Conservation (phyloP, 1,284 basidiomycete species). For the Tausonia pullulans region DNA sequence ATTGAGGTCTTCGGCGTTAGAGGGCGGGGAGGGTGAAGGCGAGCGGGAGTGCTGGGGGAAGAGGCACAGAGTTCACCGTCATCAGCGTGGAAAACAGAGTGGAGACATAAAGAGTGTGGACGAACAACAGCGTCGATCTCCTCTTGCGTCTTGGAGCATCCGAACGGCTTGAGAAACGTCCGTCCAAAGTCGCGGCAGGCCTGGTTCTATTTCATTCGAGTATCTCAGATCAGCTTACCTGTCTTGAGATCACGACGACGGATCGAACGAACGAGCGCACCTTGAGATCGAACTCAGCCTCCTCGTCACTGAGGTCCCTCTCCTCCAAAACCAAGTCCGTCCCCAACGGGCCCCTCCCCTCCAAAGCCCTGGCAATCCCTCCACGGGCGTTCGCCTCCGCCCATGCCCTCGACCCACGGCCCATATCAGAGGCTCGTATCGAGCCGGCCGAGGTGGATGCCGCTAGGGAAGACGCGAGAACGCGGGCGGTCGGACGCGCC, state of each 20-base stretch:
- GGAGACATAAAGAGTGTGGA: neutral
- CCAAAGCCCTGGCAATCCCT: slow-evolving; percentile 1
- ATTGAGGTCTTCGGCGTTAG: slow-evolving; percentile 7
- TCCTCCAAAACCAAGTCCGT: slow-evolving; percentile 7
- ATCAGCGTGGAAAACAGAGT: neutral
- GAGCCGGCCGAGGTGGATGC: no score
- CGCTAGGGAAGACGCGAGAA: neutral
- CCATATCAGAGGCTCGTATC: no score
- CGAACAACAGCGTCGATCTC: slow-evolving; percentile 8
- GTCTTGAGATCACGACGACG: no score
- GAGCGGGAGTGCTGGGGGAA: slow-evolving; percentile 4
- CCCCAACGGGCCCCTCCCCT: slow-evolving; percentile 6
- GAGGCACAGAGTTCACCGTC: neutral
- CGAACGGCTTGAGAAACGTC: slow-evolving; percentile 1
- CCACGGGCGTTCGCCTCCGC: slow-evolving; percentile 3
- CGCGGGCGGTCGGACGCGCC: neutral
- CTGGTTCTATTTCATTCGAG: neutral
- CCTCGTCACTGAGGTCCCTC: slow-evolving; percentile 8
- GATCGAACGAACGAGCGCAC: neutral
- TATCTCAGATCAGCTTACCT: no score
- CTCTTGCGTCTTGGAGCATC: slow-evolving; percentile 3
- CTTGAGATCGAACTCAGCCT: slow-evolving; percentile 1
- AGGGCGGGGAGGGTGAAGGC: slow-evolving; percentile 2
- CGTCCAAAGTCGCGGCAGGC: slow-evolving; percentile 2
- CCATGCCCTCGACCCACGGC: neutral